Evolutionary conservation across 2,329 filamentous ascomycete species (phyloP), one percentile per base, ranked within the genome.

Genomic region (Helminthosporium solani): DNA sequence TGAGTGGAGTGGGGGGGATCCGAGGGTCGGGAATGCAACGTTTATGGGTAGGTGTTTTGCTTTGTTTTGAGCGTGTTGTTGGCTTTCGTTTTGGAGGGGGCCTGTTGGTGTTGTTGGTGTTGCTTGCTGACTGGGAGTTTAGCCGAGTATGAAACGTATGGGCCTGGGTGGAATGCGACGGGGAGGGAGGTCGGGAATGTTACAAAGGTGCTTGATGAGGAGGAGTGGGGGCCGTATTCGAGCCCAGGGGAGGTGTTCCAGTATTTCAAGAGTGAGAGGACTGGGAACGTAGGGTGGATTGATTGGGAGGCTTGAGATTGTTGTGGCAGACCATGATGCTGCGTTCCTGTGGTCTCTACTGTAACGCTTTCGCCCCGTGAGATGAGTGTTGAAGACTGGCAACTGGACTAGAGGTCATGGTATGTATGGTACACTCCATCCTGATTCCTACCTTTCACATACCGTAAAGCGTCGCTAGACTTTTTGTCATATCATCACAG

Each of bases 81-180:
- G 9, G 28, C 28, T 31, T 25, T 25, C 23, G 5, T 9, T 6
- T 25, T 25, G 5, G 23, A 6, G 23, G 23, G 9, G 23, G 9
- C 23, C 6, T 25, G 23, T 5, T n/a, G n/a, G n/a, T n/a, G 23
- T 9, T 25, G 5, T 25, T 25, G 23, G 23, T 25, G 9, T 25
- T 9, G 9, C 6, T 25, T 5, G 23, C 23, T 25, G 23, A 25
- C 23, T 25, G 23, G 6, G 23, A 6, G 9, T 25, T 25, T 31
- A 31, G 33, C 79, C 0, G 80, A 82, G 54, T 82, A 78, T 62
- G 60, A 70, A 20, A 65, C 72, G 19, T 75, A 64, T 37, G 81
- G 81, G 0, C 78, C 80, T 0, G 80, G 81, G 0, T 81, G 75
- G 61, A 76, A 83, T 53, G 58, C 62, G n/a, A 73, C 71, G 0